A percentile compares a stretch with the other conserved stretches of the same genome.
Evolutionary conservation across 108 stramenopile species (phyloP).

Genomic region (Cyclotella kingstonii): DNA sequence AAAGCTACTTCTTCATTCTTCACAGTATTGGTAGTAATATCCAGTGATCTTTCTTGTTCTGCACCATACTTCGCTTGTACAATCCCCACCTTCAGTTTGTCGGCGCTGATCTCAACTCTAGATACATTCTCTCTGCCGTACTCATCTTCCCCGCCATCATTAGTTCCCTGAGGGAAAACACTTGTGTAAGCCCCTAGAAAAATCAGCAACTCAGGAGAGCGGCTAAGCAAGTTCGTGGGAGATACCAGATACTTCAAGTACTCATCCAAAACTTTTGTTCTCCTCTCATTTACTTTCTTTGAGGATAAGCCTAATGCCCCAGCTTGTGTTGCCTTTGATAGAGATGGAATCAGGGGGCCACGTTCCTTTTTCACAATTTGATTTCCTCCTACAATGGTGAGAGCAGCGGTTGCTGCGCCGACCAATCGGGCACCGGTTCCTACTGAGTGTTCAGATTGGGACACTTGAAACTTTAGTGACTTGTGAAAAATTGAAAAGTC

Average conservation of each 20-base stretch:
- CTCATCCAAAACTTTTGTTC: slow-evolving; percentile 66
- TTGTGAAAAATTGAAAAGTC: slow-evolving; percentile 85
- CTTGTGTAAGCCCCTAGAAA: slow-evolving; percentile 78
- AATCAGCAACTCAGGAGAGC: slow-evolving; percentile 69
- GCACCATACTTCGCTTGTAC: slow-evolving; percentile 28
- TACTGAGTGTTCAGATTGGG: slow-evolving; percentile 63
- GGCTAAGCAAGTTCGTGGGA: slow-evolving; percentile 52
- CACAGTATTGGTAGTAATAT: slow-evolving; percentile 1
- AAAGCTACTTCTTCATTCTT: background rate
- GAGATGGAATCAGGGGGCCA: slow-evolving; percentile 68
- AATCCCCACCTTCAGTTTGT: slow-evolving; percentile 37
- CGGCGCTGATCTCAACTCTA: slow-evolving; percentile 33
- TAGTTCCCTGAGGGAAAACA: slow-evolving; percentile 49
- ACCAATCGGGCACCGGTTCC: slow-evolving; percentile 64
- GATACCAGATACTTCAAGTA: slow-evolving; percentile 71
- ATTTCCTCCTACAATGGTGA: slow-evolving; percentile 44
- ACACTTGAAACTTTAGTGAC: slow-evolving; percentile 73
- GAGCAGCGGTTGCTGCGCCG: slow-evolving; percentile 69
- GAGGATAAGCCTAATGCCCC: slow-evolving; percentile 60
- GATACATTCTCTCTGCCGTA: slow-evolving; percentile 37
- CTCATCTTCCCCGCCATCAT: slow-evolving; percentile 18
- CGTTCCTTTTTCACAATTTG: slow-evolving; percentile 39
- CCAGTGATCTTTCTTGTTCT: slow-evolving; percentile 4
- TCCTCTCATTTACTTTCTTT: slow-evolving; percentile 58
- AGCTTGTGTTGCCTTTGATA: slow-evolving; percentile 70